Percentiles rank a stretch among this genome's conserved stretches.
phyloP scores from a whole-genome alignment of 305 asterid genomes.

The Solanum hybrid region DNA sequence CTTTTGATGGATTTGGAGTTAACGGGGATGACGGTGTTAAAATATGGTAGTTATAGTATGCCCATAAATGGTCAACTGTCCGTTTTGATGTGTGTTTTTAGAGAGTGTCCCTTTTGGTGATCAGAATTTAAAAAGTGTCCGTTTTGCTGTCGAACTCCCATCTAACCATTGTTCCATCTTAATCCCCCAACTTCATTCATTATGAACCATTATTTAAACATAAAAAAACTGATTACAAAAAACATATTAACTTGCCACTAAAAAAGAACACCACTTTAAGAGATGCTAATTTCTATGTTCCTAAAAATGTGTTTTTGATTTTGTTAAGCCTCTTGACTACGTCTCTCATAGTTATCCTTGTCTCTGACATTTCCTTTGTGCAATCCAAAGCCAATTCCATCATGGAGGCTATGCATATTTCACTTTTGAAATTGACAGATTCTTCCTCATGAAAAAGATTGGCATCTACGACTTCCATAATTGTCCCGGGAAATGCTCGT shows the following conservation, averaged over 20 bases:
- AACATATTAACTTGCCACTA: background rate
- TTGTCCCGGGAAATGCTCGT: background rate
- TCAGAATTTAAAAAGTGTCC: background rate
- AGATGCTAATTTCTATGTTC: background rate
- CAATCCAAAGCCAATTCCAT: conserved; percentile 2
- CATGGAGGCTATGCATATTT: background rate
- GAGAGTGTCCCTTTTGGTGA: background rate
- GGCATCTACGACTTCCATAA: conserved; percentile 8
- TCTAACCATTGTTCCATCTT: background rate
- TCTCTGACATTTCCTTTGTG: background rate
- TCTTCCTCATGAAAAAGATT: background rate
- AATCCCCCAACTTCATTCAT: background rate
- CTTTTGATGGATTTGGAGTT: background rate
- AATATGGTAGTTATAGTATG: too few relatives aligned
- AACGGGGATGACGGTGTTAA: background rate
- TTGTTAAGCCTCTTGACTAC: background rate
- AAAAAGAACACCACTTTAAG: background rate
- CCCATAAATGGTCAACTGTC: background rate
- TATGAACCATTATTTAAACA: background rate
- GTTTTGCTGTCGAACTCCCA: background rate
- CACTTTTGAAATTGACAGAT: background rate
- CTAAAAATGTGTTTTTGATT: background rate
- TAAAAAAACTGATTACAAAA: background rate
- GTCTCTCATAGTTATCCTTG: background rate
- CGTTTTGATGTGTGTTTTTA: background rate